Evolutionary conservation across 306 rosid genomes (phyloP).

Genomic region (Biancaea sappan): DNA sequence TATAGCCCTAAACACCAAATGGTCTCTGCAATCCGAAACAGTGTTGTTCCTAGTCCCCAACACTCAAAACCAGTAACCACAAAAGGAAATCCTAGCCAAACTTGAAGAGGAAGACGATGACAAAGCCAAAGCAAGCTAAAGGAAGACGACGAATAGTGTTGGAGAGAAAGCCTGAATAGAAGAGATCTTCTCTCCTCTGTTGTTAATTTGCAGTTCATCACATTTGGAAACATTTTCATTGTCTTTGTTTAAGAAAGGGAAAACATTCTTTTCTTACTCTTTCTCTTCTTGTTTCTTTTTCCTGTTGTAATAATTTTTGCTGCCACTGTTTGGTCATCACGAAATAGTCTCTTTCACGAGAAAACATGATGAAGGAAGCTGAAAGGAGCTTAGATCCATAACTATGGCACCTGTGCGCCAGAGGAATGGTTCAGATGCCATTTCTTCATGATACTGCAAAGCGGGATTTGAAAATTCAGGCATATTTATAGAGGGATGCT

Average conservation of each 20-base stretch:
- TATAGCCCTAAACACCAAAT: no score
- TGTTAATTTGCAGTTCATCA: no score
- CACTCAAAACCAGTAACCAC: no score
- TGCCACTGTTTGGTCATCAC: conserved; percentile 29
- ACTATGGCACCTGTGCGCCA: conserved; percentile 98
- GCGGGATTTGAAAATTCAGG: conserved; percentile 88
- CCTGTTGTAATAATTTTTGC: neutral
- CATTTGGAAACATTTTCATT: neutral
- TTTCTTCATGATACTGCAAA: conserved; percentile 79
- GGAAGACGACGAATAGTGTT: no score
- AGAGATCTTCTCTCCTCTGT: no score
- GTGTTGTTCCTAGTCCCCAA: no score
- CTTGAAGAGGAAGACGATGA: no score
- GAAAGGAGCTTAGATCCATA: conserved; percentile 83
- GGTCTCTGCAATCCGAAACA: no score
- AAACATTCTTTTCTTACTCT: neutral
- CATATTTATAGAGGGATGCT: conserved; percentile 94
- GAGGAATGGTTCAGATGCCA: conserved; percentile 93
- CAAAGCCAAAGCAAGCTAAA: no score
- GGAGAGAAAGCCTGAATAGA: no score
- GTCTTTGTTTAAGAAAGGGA: neutral
- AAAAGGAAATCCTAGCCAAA: no score
- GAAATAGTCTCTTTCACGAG: conserved; percentile 11
- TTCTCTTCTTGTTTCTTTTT: neutral
- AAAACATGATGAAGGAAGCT: conserved; percentile 62